These are phyloP conservation scores for Gyromitra esculenta DNA, from an alignment of 2,329 filamentous ascomycete genomes.

Conservation along the genomic window DNA sequence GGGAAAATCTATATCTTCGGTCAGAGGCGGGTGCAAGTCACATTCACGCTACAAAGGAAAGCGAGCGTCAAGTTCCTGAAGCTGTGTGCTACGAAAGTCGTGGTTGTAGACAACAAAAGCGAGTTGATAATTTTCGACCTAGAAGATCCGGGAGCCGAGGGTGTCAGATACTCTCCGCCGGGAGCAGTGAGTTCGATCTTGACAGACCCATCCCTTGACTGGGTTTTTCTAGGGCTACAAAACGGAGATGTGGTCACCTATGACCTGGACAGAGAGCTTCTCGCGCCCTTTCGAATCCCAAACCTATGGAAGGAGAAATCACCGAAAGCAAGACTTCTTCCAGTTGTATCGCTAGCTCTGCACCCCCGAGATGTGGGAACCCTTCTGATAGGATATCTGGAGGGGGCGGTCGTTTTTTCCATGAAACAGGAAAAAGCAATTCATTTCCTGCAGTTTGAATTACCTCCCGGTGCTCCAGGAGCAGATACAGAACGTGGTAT, in stretches of 20 bases:
- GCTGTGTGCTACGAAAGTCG: constrained; percentile 84
- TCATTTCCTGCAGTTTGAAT: constrained; percentile 82
- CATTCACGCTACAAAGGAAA: constrained; percentile 74
- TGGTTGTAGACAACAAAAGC: constrained; percentile 85
- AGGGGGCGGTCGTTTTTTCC: constrained; percentile 88
- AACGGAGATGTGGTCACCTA: constrained; percentile 90
- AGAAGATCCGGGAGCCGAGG: constrained; percentile 30
- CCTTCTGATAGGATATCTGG: constrained; percentile 86
- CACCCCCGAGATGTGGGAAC: constrained; percentile 94
- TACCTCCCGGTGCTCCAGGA: constrained; percentile 85
- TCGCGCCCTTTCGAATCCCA: constrained; percentile 81
- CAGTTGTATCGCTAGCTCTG: constrained; percentile 80
- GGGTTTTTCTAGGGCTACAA: constrained; percentile 84
- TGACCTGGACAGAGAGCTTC: constrained; percentile 78
- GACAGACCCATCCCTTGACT: constrained; percentile 91
- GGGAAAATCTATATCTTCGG: constrained; percentile 92
- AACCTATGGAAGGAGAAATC: constrained; percentile 85
- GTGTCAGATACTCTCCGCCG: constrained; percentile 67
- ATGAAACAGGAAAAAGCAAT: constrained; percentile 88
- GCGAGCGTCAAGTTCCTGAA: constrained; percentile 80
- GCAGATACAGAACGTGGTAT: constrained; percentile 73
- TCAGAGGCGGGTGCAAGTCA: constrained; percentile 79
- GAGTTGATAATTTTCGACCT: constrained; percentile 82
- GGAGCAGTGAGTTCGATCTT: constrained; percentile 78
- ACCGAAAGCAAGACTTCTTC: constrained; percentile 71